Base-by-base conservation (phyloP, 768 basidiomycete species). In the Tricholoma hemisulphureum region DNA sequence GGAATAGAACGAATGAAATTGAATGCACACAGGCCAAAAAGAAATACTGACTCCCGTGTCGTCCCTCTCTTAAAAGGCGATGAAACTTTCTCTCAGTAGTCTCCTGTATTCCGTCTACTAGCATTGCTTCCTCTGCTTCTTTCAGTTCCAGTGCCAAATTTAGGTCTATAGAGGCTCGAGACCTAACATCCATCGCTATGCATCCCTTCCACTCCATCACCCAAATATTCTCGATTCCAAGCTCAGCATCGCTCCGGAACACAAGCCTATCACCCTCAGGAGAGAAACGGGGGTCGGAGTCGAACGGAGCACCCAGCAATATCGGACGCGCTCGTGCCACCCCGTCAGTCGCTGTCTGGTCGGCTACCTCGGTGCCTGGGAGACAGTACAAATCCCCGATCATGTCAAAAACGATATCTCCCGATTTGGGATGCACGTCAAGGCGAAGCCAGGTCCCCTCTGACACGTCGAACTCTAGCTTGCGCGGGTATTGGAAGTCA, bases 181-280 rank as follows among this genome's bases (percentile, higher is more conserved):
- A 72, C 56, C 81, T 73, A 13, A 88, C 60, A 63, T 83, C 79
- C 81, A 87, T 86, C 10, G 71, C 76, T 31, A 78, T 72, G 64
- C 89, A 90, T n/a, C 85, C 85, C 54, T 71, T 75, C 87, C 87
- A 91, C 13, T 79, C 75, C 57, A 76, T 80, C 18, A 86, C 75
- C 87, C 87, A 91, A 6, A 91, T 86, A 63, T 91, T 90, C 64
- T 89, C 87, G 14, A 89, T 74, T 4, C 89, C 89, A 3, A 87
- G 75, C 32, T 77, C 87, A 6, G 88, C 88, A 68, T 90, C 88
- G 51, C 88, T 89, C 60, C 82, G 79, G 67, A 87, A 91, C 3
- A 84, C 84, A n/a, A 90, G 58, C 43, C 76, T 73, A 55, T 84
- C 80, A 0, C 89, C 88, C 35, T 77, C 70, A 0, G 89, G 86